Conservation (phyloP, 2,329 filamentous ascomycete species). For the Beauveria asiatica region DNA sequence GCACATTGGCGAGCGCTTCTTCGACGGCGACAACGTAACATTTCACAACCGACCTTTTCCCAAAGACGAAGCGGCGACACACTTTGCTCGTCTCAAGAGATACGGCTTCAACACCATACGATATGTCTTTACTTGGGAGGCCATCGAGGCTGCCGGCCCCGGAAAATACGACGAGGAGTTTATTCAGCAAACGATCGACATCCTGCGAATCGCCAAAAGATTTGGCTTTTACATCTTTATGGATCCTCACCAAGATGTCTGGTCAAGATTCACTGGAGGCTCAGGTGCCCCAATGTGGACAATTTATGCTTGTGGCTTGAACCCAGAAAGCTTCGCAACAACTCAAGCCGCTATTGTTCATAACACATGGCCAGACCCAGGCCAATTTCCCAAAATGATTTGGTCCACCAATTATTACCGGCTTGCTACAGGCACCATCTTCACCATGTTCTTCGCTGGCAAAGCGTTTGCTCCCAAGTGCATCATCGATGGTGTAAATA, state of each 20-base stretch:
- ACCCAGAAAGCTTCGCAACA: conserved; percentile 73
- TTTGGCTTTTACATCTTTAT: conserved; percentile 97
- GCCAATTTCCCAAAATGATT: conserved; percentile 93
- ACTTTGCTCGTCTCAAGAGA: conserved; percentile 77
- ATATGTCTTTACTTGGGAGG: conserved; percentile 98
- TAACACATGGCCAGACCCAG: conserved; percentile 81
- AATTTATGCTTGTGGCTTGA: conserved; percentile 83
- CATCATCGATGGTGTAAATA: conserved; percentile 88
- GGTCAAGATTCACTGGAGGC: conserved; percentile 89
- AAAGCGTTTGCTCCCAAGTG: conserved; percentile 91
- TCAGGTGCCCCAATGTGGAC: conserved; percentile 98
- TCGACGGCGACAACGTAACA: conserved; percentile 83
- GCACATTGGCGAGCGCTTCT: conserved; percentile 70
- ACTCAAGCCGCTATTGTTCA: conserved; percentile 93
- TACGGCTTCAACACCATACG: conserved; percentile 95
- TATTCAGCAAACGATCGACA: conserved; percentile 81
- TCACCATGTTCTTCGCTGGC: conserved; percentile 89
- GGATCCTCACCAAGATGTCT: conserved; percentile 98
- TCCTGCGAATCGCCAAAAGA: conserved; percentile 73
- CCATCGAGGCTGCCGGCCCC: conserved; percentile 87
- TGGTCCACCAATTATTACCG: conserved; percentile 97
- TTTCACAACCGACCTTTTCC: conserved; percentile 83
- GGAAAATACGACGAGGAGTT: conserved; percentile 90
- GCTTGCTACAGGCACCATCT: conserved; percentile 80
- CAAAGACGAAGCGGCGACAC: conserved; percentile 70